A percentile compares a stretch with the other conserved stretches of the same genome.
Conservation (phyloP, 352 stramenopile species). For the Phytophthora rubi region DNA sequence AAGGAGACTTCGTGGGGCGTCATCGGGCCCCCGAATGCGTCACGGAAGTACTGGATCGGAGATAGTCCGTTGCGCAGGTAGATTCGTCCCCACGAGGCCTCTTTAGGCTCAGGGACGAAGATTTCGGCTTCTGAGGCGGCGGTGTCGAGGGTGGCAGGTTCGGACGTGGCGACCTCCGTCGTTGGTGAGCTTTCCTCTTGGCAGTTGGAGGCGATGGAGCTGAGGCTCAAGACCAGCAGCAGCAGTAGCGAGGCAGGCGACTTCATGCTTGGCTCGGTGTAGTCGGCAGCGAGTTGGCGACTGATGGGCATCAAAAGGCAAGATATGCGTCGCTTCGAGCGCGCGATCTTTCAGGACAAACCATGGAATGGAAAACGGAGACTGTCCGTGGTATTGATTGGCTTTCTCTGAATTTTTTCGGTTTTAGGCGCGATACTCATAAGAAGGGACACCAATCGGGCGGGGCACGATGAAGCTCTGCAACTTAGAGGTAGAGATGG, state of each 20-base stretch:
- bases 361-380: background rate
- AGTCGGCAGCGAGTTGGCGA: constrained; percentile 7
- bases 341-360: background rate
- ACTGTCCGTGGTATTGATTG: background rate
- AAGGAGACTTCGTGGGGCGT: constrained; percentile 48
- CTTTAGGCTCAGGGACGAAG: constrained; percentile 17
- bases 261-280: constrained; percentile 12
- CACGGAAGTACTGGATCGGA: constrained; percentile 81
- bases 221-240: background rate
- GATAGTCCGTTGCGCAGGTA: constrained; percentile 68
- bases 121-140: background rate
- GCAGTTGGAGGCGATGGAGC: background rate
- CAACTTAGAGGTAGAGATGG: too few species aligned
- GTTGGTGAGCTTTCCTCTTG: background rate
- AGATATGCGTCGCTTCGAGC: constrained; percentile 24
- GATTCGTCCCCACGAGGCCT: constrained; percentile 66
- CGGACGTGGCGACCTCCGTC: background rate
- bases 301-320: constrained; percentile 9
- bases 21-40: constrained; percentile 58
- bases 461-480: too few species aligned
- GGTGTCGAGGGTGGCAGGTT: constrained; percentile 4
- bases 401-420: too few species aligned
- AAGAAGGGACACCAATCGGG: too few species aligned
- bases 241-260: constrained; percentile 6
- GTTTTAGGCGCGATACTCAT: too few species aligned